Evolutionary conservation across 352 stramenopile genomes (phyloP).

Genomic region (Phytopythium oedochilum): DNA sequence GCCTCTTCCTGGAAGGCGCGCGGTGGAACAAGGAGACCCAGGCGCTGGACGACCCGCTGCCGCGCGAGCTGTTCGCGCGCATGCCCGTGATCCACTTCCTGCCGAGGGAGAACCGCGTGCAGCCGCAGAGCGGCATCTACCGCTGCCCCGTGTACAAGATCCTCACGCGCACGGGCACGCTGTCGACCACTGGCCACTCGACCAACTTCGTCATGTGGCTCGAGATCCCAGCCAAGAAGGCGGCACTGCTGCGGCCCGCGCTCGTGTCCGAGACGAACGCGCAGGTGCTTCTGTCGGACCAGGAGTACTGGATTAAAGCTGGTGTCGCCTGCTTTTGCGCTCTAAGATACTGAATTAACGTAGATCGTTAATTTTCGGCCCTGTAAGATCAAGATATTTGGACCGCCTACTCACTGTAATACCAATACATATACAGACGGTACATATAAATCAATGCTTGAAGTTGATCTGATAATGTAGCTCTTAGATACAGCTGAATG

Average conservation of each 20-base stretch:
- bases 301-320: constrained; percentile 95
- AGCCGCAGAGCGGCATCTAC: constrained; percentile 84
- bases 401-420: not conserved
- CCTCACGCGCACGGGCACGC: constrained; percentile 88
- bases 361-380: too few relatives aligned
- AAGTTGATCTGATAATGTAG: constrained; percentile 1
- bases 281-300: constrained; percentile 87
- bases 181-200: constrained; percentile 95
- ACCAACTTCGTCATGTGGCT: constrained; percentile 99
- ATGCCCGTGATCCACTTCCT: constrained; percentile 90
- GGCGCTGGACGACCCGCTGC: constrained; percentile 84
- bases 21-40: constrained; percentile 77
- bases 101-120: constrained; percentile 73
- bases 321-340: constrained; percentile 94
- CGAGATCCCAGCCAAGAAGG: constrained; percentile 86
- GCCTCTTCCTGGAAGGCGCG: constrained; percentile 89
- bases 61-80: constrained; percentile 91
- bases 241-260: constrained; percentile 77
- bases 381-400: not conserved
- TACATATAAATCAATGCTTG: constrained; percentile 2
- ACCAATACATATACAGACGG: not conserved
- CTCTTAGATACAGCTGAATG: not conserved
- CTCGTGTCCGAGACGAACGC: constrained; percentile 94
- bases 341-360: constrained; percentile 89
- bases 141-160: constrained; percentile 95